These are phyloP conservation scores for Mallotus japonicus DNA, from an alignment of 441 rosid genomes.

Conservation along the genomic window DNA sequence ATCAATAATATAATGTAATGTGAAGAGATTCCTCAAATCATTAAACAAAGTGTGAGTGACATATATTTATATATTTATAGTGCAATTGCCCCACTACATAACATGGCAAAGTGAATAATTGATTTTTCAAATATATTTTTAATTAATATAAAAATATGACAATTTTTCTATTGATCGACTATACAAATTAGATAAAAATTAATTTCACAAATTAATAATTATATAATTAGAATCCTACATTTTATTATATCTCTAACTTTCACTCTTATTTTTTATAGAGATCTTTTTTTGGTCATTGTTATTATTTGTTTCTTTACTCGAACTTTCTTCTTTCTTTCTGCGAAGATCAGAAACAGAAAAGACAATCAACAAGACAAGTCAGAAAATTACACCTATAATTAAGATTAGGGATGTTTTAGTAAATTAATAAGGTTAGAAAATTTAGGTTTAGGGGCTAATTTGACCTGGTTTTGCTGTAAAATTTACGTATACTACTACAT, in stretches of 20 bases:
- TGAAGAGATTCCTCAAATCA: conserved; percentile 14
- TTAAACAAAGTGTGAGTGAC: neutral
- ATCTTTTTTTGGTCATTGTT: too few species aligned
- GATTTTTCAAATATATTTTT: neutral
- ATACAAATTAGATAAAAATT: too few species aligned
- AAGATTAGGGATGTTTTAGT: neutral
- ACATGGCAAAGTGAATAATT: conserved; percentile 1
- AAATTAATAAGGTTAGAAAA: neutral
- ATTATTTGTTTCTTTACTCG: too few species aligned
- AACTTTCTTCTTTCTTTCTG: neutral
- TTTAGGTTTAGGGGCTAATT: neutral
- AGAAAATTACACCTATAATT: conserved; percentile 15
- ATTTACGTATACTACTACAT: conserved; percentile 9
- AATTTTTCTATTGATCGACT: too few species aligned
- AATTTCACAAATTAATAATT: too few species aligned
- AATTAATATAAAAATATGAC: too few species aligned
- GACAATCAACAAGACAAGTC: neutral
- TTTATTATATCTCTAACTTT: neutral
- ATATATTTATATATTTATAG: neutral
- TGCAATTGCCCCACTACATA: neutral
- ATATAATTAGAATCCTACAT: too few species aligned
- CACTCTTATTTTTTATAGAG: neutral
- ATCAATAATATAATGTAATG: neutral
- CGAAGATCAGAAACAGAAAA: neutral
- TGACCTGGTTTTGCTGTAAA: neutral